A percentile compares a stretch with the other conserved stretches of the same genome.
Conservation (phyloP, 176 grass and related monocot species). For the Aegilops tauschii region DNA sequence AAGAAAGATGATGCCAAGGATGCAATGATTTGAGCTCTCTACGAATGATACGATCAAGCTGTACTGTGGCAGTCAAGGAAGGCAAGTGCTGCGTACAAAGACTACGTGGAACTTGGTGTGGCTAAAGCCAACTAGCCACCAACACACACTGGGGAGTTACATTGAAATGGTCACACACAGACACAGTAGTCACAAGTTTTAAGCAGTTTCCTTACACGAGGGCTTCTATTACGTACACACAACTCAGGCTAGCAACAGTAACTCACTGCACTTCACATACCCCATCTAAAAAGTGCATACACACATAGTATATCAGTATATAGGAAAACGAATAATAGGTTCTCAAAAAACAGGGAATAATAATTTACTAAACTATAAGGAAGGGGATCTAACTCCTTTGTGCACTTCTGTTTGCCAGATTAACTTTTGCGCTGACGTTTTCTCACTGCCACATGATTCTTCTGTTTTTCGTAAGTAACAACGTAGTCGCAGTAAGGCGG, state of each 20-base stretch:
- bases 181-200: neutral
- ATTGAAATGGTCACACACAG: neutral
- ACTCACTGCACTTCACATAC: neutral
- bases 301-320: neutral
- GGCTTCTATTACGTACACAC: neutral
- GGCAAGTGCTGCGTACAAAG: neutral
- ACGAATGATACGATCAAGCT: too few relatives aligned
- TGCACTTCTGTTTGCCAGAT: neutral
- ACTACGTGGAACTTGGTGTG: neutral
- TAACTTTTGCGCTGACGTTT: neutral
- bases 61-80: too few relatives aligned
- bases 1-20: too few relatives aligned
- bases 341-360: too few relatives aligned
- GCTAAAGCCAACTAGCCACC: neutral
- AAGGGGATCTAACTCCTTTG: neutral
- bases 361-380: neutral
- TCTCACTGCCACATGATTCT: neutral
- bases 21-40: too few relatives aligned
- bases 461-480: conserved; percentile 20
- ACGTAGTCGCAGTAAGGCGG: neutral
- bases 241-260: neutral
- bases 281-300: neutral
- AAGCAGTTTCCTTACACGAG: neutral
- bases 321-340: too few relatives aligned
- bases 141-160: neutral